These are phyloP conservation scores for Euptelea pleiosperma DNA, from an alignment of 164 flowering plant species.

Conservation along the genomic window DNA sequence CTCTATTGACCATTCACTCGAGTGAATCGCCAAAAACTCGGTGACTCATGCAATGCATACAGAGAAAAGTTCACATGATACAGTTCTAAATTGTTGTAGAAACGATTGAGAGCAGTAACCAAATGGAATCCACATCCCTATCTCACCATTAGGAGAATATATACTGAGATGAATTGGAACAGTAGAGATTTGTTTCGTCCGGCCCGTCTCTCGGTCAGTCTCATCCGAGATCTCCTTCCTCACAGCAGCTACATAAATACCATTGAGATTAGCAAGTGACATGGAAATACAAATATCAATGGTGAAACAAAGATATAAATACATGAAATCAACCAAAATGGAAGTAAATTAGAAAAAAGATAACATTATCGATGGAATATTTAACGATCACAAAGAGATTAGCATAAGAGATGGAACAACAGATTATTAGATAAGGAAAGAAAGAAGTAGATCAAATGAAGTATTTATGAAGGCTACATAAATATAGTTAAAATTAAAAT, in stretches of 20 bases:
- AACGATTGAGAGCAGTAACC: background rate
- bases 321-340: too few species aligned
- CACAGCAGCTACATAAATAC: conserved; percentile 60
- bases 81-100: background rate
- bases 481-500: too few species aligned
- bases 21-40: too few species aligned
- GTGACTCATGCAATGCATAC: background rate
- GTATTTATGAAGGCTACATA: too few species aligned
- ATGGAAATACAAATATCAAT: background rate
- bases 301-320: background rate
- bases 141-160: conserved; percentile 84
- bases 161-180: conserved; percentile 94
- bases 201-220: conserved; percentile 93
- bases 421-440: too few species aligned
- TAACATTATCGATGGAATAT: too few species aligned
- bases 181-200: conserved; percentile 61
- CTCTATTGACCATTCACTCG: too few species aligned
- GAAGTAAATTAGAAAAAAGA: too few species aligned
- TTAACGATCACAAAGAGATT: too few species aligned
- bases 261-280: background rate
- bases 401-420: too few species aligned
- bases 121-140: background rate
- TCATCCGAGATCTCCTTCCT: conserved; percentile 90
- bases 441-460: too few species aligned
- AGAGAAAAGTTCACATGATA: background rate